Base-by-base conservation (phyloP, 106 monocot species). In the Xerophyta viscosa region DNA sequence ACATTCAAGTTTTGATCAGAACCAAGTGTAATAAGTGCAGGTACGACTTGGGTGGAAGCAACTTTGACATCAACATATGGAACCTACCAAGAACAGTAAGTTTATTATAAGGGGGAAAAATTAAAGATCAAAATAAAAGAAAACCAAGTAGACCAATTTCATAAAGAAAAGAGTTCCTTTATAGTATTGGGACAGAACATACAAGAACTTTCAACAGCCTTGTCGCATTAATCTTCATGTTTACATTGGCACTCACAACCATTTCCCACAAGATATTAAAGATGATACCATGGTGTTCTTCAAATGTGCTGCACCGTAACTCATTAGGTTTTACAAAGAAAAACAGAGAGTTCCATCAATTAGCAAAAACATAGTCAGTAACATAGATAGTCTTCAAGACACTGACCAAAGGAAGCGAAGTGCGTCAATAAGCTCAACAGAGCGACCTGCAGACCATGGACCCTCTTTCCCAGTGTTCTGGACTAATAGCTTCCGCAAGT, bases 221-320 rank as follows among this genome's bases (percentile, higher is more conserved):
- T 70, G 89, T 78, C 52, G 96, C 96, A 71, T 58, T 76, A 15
- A 78, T 77, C 71, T 96, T 96, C 71, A 82, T 62, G 29, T 77
- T 56, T 33, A 58, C 61, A 65, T 86, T 72, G 26, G 89, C 82
- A 60, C 85, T 89, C 52, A 86, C 96, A 52, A 96, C 96, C 89
- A 96, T 89, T 66, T 96, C 96, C 96, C 96, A 96, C 28, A 89
- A 43, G 50, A 96, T 77, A 65, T 82, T 85, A 50, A 89, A 85
- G 51, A 96, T 63, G 37, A 69, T 71, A 23, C 65, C 79, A 65
- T 89, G 96, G 68, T 96, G 89, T 58, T 85, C 79, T 59, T 79
- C 71, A 58, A 76, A 77, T 48, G 75, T 76, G 69, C 96, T 96
- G 79, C 65, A 80, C 59, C 46, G 24, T 41, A n/a, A 31, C 12